phyloP scores from a whole-genome alignment of 306 rosid genomes.

The Elaeagnus macrophylla region DNA sequence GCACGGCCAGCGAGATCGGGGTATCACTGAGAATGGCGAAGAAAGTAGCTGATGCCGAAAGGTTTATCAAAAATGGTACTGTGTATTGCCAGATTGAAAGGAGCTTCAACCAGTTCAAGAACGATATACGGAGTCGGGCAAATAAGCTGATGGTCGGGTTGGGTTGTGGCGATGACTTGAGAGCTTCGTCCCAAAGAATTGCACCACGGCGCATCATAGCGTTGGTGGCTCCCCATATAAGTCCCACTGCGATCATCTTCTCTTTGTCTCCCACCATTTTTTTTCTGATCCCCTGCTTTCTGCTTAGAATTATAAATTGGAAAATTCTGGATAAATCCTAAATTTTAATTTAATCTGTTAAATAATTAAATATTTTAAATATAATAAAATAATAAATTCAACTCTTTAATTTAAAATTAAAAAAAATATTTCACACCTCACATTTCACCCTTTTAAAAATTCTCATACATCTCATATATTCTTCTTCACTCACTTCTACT shows the following conservation, averaged over 20 bases:
- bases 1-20: slow-evolving; percentile 81
- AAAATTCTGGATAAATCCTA: too few relatives aligned
- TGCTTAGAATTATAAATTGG: too few relatives aligned
- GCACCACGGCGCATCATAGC: slow-evolving; percentile 91
- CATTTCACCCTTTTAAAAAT: too few relatives aligned
- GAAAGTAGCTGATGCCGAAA: slow-evolving; percentile 88
- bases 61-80: slow-evolving; percentile 59
- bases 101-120: slow-evolving; percentile 63
- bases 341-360: too few relatives aligned
- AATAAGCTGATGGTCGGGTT: slow-evolving; percentile 11
- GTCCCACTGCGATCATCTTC: slow-evolving; percentile 81
- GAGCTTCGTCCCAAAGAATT: slow-evolving; percentile 66
- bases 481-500: too few relatives aligned
- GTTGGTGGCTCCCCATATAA: slow-evolving; percentile 91
- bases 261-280: slow-evolving; percentile 40
- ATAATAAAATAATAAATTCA: too few relatives aligned
- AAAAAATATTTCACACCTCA: too few relatives aligned
- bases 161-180: slow-evolving; percentile 34
- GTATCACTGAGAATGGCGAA: slow-evolving; percentile 63
- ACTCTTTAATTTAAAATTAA: too few relatives aligned
- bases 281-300: neutral
- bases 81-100: slow-evolving; percentile 79
- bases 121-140: slow-evolving; percentile 21
- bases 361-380: too few relatives aligned
- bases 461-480: too few relatives aligned